Conservation (phyloP, 2,329 filamentous ascomycete species). For the Fusarium penzigii region DNA sequence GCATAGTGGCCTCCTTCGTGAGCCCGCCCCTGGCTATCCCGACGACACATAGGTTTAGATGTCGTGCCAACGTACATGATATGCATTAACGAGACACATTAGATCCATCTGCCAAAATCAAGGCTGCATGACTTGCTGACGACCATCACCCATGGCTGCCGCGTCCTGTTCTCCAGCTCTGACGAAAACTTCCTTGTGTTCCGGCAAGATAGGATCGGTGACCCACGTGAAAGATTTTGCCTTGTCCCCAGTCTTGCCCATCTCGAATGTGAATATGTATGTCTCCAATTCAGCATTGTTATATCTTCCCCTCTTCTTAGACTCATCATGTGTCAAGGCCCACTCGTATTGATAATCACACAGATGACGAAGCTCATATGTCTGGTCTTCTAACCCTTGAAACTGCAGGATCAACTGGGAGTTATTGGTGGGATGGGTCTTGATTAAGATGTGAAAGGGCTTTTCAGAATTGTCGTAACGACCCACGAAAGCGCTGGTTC, state of each 20-base stretch:
- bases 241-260: background rate
- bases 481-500: background rate
- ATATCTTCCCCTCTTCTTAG: background rate
- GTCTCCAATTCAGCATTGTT: background rate
- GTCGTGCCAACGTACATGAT: too few relatives aligned
- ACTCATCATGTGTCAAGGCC: background rate
- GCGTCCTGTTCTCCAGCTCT: background rate
- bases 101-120: background rate
- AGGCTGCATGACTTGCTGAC: background rate
- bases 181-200: background rate
- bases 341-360: background rate
- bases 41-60: too few relatives aligned
- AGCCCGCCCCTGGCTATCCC: too few relatives aligned
- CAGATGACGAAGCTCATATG: background rate
- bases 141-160: background rate
- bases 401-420: background rate
- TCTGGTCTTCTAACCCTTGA: background rate
- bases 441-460: background rate
- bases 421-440: background rate
- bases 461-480: background rate
- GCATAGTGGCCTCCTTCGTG: too few relatives aligned
- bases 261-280: background rate
- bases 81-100: too few relatives aligned
- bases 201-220: background rate
- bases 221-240: background rate